Base-by-base conservation (phyloP, 495 filamentous ascomycete species). In the Gamarada debralockiae region DNA sequence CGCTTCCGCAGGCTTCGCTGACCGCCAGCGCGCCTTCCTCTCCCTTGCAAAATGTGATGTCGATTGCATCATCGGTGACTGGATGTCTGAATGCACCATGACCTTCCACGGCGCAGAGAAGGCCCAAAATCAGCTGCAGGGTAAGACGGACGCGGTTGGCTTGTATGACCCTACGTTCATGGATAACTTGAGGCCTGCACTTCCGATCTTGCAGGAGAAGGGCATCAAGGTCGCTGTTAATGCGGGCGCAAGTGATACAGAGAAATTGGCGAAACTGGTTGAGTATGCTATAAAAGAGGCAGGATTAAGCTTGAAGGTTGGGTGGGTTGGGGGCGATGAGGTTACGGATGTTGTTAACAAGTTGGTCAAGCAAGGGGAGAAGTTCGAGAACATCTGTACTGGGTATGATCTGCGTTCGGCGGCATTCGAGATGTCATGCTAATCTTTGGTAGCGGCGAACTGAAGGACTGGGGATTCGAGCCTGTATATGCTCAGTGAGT, bases 161-260 rank as follows among this genome's bases (percentile, higher is more conserved):
- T 0, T 83, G 81, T 58, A 65, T 82, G 68, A 76, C 47, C 79
- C 79, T 5, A 77, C 78, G 1, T 57, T 82, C 9, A 34, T 34
- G 31, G 61, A 63, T 1, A 57, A 80, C 57, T 58, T 34, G 8
- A 34, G 8, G 8, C 31, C 31, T 34, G 31, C 31, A 8, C n/a
- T 34, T 8, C 31, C 31, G 8, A 8, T 34, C 8, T n/a, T 84
- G 36, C 73, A 77, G 0, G 72, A 71, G 44, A 50, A 80, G 52
- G 55, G 67, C 0, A 82, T 83, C 58, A 80, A 77, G 53, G 44
- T 84, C 8, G 79, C 75, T n/a, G 79, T 80, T 46, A 84, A 84
- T 69, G 80, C 79, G 23, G 80, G 80, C 0, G 77, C 74, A 7
- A 62, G 67, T 0, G 77, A 81, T 57, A 77, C 76, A 0, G 57